Conservation (phyloP, 2,329 filamentous ascomycete species). For the Penicillium olsonii region DNA sequence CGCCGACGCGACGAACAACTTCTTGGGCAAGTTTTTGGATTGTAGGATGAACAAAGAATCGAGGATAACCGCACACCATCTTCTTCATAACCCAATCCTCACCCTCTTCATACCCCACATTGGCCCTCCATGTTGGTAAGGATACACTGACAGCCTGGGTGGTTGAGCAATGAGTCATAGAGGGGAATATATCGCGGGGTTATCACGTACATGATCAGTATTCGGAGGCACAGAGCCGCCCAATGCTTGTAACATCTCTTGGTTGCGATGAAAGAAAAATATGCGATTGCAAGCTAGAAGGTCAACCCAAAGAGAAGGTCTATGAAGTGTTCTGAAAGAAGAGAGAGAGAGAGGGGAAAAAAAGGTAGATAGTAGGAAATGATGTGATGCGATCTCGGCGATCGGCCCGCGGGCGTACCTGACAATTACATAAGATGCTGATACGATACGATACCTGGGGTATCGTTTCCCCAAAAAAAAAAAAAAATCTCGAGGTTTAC, state of each 20-base stretch:
- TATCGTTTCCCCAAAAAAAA: conserved; percentile 13
- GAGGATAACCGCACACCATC: conserved; percentile 89
- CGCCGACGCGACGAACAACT: conserved; percentile 61
- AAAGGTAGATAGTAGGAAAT: conserved; percentile 7
- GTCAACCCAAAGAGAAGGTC: not conserved
- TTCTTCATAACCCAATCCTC: conserved; percentile 79
- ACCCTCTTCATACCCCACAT: conserved; percentile 92
- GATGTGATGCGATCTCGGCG: conserved; percentile 26
- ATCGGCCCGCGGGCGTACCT: conserved; percentile 7
- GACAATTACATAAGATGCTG: conserved; percentile 15
- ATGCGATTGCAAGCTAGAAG: not conserved
- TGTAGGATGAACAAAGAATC: conserved; percentile 87
- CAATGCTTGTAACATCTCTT: conserved; percentile 45
- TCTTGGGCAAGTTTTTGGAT: conserved; percentile 73
- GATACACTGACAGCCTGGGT: conserved; percentile 92
- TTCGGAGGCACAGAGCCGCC: conserved; percentile 76
- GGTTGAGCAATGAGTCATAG: conserved; percentile 19
- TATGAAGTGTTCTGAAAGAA: conserved; percentile 6
- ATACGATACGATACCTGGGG: conserved; percentile 10
- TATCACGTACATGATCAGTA: conserved; percentile 69
- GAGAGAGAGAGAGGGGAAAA: not conserved
- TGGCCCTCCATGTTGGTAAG: conserved; percentile 87
- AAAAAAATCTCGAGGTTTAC: conserved; percentile 24
- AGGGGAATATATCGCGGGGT: conserved; percentile 25
- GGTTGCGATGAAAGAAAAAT: conserved; percentile 2